Conservation (phyloP, 495 filamentous ascomycete species). For the Xanthoparmelia taractica region DNA sequence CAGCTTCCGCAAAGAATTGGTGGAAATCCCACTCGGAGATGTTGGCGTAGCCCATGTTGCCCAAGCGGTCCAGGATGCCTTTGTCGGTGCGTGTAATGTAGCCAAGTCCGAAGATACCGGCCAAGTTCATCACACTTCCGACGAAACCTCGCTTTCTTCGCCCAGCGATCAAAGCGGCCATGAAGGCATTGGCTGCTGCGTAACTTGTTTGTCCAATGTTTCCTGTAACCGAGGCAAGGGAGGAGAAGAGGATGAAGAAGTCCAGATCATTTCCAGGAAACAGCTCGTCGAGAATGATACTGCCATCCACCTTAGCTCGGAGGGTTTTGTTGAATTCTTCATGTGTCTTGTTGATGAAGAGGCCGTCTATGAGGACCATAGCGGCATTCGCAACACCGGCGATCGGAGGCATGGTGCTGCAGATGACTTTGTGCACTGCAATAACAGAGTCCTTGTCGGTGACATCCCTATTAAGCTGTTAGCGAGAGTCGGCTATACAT, state of each 20-base stretch:
- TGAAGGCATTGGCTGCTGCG: constrained; percentile 51
- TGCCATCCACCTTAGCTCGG: constrained; percentile 29
- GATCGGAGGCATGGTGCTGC: constrained; percentile 17
- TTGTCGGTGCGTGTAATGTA: constrained; percentile 36
- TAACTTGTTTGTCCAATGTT: constrained; percentile 52
- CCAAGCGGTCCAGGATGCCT: constrained; percentile 11
- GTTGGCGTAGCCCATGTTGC: constrained; percentile 24
- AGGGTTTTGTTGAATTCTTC: constrained; percentile 19
- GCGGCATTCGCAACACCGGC: constrained; percentile 26
- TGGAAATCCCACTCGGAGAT: constrained; percentile 25
- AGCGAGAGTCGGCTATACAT: too few relatives aligned
- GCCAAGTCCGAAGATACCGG: constrained; percentile 24
- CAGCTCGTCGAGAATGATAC: constrained; percentile 26
- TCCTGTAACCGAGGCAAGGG: constrained; percentile 44
- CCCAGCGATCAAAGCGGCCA: constrained; percentile 28
- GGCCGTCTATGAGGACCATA: constrained; percentile 21
- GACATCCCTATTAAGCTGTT: too few relatives aligned
- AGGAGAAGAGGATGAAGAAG: constrained; percentile 56
- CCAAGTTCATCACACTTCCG: constrained; percentile 24
- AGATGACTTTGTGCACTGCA: neutral
- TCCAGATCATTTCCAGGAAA: constrained; percentile 36
- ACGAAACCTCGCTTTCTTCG: constrained; percentile 26
- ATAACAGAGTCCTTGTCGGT: neutral
- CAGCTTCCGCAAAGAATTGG: constrained; percentile 48
- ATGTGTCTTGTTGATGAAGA: constrained; percentile 18